Evolutionary conservation across 176 grass and related monocot genomes (phyloP).

Genomic region (Triticum turgidum): DNA sequence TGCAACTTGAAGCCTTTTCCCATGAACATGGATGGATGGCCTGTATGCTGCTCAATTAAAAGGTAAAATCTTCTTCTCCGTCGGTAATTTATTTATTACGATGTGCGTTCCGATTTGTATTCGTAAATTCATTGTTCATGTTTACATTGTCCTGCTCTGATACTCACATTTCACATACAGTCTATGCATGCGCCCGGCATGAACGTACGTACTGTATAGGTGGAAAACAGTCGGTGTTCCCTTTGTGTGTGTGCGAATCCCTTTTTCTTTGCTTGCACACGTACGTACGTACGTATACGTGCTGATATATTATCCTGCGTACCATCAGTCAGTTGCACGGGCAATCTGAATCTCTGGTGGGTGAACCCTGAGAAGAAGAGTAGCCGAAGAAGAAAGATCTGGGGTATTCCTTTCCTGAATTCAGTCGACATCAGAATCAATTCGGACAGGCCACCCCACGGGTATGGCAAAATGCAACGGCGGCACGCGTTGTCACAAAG

Average conservation of each 20-base stretch:
- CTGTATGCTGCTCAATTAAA: not conserved
- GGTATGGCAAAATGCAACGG: not conserved
- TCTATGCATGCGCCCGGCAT: not conserved
- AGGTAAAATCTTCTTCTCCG: not conserved
- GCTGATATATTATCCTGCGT: not conserved
- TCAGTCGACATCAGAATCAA: not conserved
- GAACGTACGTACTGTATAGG: not conserved
- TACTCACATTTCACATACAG: not conserved
- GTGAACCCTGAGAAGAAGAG: not conserved
- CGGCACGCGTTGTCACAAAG: not conserved
- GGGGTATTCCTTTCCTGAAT: not conserved
- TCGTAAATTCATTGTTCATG: not conserved
- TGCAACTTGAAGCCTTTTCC: not conserved
- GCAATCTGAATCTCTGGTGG: not conserved
- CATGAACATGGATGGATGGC: not conserved
- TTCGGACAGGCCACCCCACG: not conserved
- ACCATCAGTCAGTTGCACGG: not conserved
- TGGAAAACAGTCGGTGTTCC: not conserved
- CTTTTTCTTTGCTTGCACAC: not conserved
- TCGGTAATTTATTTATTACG: not conserved
- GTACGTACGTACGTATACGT: too few species aligned
- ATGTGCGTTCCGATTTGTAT: not conserved
- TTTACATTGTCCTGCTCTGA: not conserved
- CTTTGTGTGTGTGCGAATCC: not conserved
- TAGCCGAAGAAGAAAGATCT: too few species aligned